Evolutionary conservation across 2,329 filamentous ascomycete genomes (phyloP).

Genomic region (Alternaria atra): DNA sequence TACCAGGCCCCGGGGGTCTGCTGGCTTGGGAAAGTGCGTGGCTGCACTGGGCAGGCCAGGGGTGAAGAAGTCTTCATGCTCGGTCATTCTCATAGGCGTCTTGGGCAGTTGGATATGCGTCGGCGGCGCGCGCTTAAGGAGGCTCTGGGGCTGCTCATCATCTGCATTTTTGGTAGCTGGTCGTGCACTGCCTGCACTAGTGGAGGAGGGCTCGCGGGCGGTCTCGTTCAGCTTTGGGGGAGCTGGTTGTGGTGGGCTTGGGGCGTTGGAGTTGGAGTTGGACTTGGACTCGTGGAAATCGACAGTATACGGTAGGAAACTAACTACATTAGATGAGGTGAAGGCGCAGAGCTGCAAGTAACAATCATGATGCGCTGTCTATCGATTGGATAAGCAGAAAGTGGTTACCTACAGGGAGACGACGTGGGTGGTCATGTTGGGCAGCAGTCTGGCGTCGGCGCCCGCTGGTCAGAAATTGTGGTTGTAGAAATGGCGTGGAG

Average conservation of each 20-base stretch:
- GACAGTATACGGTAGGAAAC: constrained; percentile 91
- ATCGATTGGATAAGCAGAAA: neutral
- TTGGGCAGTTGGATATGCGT: constrained; percentile 45
- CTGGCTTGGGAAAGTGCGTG: constrained; percentile 63
- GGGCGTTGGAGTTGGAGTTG: constrained; percentile 55
- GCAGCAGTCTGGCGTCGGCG: constrained; percentile 17
- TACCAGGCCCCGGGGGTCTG: constrained; percentile 64
- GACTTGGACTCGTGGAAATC: constrained; percentile 71
- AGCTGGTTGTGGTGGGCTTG: constrained; percentile 35
- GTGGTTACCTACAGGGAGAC: constrained; percentile 63
- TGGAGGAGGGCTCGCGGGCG: constrained; percentile 59
- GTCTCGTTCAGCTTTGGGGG: constrained; percentile 51
- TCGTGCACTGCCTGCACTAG: constrained; percentile 14
- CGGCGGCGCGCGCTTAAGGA: constrained; percentile 49
- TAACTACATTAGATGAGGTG: constrained; percentile 52
- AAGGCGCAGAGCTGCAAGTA: neutral
- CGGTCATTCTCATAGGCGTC: constrained; percentile 52
- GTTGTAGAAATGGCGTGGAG: constrained; percentile 13
- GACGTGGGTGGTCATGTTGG: constrained; percentile 66
- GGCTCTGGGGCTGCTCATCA: constrained; percentile 47
- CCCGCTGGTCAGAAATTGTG: constrained; percentile 10
- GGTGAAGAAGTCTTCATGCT: constrained; percentile 58
- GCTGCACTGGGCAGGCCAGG: constrained; percentile 53
- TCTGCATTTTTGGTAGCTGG: constrained; percentile 18
- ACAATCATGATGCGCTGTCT: neutral